Base-by-base conservation (phyloP, 2,329 filamentous ascomycete genomes). In the Oidium heveae region DNA sequence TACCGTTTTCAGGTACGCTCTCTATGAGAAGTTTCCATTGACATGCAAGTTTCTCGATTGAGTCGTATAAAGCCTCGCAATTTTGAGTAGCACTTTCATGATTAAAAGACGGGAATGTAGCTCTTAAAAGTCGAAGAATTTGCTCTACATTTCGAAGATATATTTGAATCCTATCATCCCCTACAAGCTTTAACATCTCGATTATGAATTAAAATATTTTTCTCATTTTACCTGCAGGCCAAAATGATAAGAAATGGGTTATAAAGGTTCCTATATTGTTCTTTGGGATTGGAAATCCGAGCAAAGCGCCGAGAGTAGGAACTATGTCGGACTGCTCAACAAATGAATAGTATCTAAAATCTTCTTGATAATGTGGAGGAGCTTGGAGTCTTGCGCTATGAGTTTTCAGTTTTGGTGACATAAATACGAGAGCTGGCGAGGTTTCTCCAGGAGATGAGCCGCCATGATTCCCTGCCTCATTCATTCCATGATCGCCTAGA, bases 401-500 rank as follows among this genome's bases (percentile, higher is more conserved):
- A 0, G 68, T 64, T 62, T 75, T 77, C 46, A 94, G 72, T 63
- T 86, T 91, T 0, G 89, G 87, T 2, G 87, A 91, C 59, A 94
- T 77, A 66, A 98, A 96, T 20, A 95, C 76, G 10, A 98, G 70
- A 16, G 91, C 91, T 0, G 91, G 83, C 0, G 89, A 95, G 1
- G 91, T 96, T 70, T 98, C 91, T 46, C 91, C 89, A 1, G 86
- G 77, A 0, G 88, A 88, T 10, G 89, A 95, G 41, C 89, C 91
- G 33, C 91, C 91, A 65, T 98, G 91, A 61, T 96, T 96, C 2
- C 91, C 91, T 20, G 86, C 91, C 61, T 96, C 89, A 61, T 96
- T 98, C 91, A 98, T 98, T n/a, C 91, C 91, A 65, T 98, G 91
- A 62, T 98, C 93, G 55, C 91, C 91, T 55, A 82, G 86, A 7